These are phyloP conservation scores for Platanthera guangdongensis DNA, from an alignment of 106 monocot species.

Conservation along the genomic window DNA sequence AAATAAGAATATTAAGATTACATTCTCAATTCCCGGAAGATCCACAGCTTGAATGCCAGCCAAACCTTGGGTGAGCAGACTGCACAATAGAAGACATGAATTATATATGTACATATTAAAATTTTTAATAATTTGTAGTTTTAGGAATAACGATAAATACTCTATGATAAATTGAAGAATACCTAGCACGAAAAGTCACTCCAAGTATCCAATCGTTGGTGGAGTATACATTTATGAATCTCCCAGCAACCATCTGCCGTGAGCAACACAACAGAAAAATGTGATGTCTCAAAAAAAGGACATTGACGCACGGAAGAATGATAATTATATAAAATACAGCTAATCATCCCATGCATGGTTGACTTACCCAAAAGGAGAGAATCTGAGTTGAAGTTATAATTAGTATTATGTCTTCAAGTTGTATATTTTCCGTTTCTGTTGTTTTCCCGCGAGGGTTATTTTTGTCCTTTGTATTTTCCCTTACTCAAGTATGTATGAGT, in stretches of 20 bases:
- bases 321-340: too few species aligned
- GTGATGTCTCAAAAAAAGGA: too few species aligned
- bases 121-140: not conserved
- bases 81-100: constrained; percentile 17
- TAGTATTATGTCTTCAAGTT: too few species aligned
- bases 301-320: too few species aligned
- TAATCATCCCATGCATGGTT: not conserved
- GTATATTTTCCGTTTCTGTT: too few species aligned
- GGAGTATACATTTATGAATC: constrained; percentile 70
- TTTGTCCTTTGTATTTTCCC: too few species aligned
- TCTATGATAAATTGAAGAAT: not conserved
- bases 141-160: not conserved
- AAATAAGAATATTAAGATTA: constrained; percentile 3
- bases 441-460: too few species aligned
- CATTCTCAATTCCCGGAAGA: constrained; percentile 66
- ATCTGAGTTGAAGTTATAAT: too few species aligned
- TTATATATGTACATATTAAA: not conserved
- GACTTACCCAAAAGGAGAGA: not conserved
- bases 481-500: too few species aligned
- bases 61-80: constrained; percentile 67
- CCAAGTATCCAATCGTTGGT: constrained; percentile 82
- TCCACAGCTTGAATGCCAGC: constrained; percentile 74
- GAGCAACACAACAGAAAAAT: too few species aligned
- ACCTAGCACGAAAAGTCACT: constrained; percentile 74
- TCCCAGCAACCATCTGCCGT: constrained; percentile 63